Evolutionary conservation across 208 protist genomes (phyloP), one percentile per base, ranked within the genome.

Genomic region (Histomonas meleagridis): DNA sequence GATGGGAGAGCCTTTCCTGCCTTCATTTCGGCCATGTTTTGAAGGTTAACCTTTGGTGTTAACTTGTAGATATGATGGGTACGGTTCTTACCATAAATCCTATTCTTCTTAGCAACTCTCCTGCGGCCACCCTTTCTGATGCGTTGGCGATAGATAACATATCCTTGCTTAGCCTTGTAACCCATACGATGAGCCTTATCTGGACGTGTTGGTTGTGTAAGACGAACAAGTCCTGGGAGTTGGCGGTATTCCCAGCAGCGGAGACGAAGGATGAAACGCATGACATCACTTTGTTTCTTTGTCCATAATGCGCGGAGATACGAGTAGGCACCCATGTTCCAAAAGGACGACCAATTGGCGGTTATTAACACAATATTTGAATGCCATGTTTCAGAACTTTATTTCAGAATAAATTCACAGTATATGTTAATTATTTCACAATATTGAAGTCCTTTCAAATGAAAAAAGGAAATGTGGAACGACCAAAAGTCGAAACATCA

Each of bases 101-200:
- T 98, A 95, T 98, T 98, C 95, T 98, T 98, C 95, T 96, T 95
- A 70, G 96, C 96, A 62, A 95, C 97, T 94, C 97, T 96, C 95
- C 99, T 99, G 95, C 98, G 97, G 91, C 97, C 97, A 96, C 98
- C 98, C 95, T 98, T 96, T 94, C 97, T 96, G 49, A 99, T 96
- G 94, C 98, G 96, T 90, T 99, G 96, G 92, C 98, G 97, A 96
- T 99, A 99, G 92, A 99, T 96, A 92, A 97, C 96, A 94, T 97
- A 99, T 92, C 98, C 98, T 95, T 98, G 97, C 96, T 99, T 99
- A 91, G 97, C 97, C 96, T 99, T 99, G 97, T 99, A 99, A 95
- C 98, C 98, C 60, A 99, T 95, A 93, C 96, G 96, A 93, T 97
- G 96, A 57, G 98, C 98, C 96, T 99, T 99, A 94, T 99, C 98